These are phyloP conservation scores for Pterocarpus macrocarpus DNA, from an alignment of 306 rosid species.

Conservation along the genomic window DNA sequence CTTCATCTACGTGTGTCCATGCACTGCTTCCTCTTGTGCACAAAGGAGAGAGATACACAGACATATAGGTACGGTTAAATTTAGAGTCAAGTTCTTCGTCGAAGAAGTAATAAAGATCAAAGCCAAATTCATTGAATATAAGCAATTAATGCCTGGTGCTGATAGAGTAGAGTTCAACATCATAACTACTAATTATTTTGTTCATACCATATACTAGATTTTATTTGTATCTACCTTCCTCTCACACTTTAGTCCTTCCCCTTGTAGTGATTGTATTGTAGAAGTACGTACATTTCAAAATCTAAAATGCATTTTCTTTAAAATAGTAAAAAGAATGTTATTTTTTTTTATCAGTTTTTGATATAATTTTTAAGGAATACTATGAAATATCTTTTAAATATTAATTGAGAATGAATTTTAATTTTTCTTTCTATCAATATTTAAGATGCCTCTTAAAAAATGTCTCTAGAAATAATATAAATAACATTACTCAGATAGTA, in stretches of 20 bases:
- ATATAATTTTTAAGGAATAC: too few relatives aligned
- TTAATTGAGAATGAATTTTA: too few relatives aligned
- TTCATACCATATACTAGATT: not conserved
- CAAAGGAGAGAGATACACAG: not conserved
- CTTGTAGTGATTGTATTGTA: not conserved
- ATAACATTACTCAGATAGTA: too few relatives aligned
- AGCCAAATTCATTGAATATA: not conserved
- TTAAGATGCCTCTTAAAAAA: too few relatives aligned
- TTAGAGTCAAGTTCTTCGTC: not conserved
- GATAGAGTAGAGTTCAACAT: not conserved
- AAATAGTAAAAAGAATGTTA: too few relatives aligned
- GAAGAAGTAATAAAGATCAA: not conserved
- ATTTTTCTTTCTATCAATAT: too few relatives aligned
- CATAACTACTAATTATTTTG: not conserved
- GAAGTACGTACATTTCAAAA: not conserved
- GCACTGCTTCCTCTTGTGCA: not conserved
- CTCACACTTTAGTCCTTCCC: not conserved
- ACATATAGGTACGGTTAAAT: not conserved
- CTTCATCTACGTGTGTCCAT: constrained; percentile 20
- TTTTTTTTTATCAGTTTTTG: too few relatives aligned
- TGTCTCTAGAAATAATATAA: too few relatives aligned
- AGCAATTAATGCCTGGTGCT: not conserved
- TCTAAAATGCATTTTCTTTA: not conserved
- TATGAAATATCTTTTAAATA: too few relatives aligned
- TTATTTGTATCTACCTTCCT: not conserved